A percentile compares a stretch with the other conserved stretches of the same genome.
phyloP scores from a whole-genome alignment of 306 rosid species.

The Prunus davidiana region DNA sequence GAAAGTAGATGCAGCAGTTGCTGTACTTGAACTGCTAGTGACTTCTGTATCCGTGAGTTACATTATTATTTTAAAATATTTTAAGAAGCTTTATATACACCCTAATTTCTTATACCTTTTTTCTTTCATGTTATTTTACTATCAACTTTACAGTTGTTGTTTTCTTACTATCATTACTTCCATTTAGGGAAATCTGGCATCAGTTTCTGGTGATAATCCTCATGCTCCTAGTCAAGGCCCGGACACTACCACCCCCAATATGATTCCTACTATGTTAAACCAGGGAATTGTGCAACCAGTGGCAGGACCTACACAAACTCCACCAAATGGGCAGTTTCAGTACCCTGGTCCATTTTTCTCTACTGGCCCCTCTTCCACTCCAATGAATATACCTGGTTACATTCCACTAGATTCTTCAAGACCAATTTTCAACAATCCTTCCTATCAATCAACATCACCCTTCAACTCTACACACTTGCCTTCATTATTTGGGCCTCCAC shows the following conservation, averaged over 20 bases:
- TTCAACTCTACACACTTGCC: constrained; percentile 41
- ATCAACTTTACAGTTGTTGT: constrained; percentile 4
- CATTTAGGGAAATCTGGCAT: constrained; percentile 68
- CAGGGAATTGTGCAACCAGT: constrained; percentile 43
- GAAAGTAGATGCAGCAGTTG: constrained; percentile 84
- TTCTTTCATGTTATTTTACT: background rate
- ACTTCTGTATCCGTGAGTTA: constrained; percentile 82
- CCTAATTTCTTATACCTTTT: background rate
- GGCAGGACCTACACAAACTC: constrained; percentile 36
- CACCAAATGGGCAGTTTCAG: constrained; percentile 43
- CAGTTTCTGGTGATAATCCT: constrained; percentile 40
- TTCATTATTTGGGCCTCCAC: constrained; percentile 51
- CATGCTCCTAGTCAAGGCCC: constrained; percentile 36
- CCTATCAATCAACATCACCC: constrained; percentile 42
- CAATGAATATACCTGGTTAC: constrained; percentile 37
- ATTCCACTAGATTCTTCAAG: constrained; percentile 41
- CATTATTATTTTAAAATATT: constrained; percentile 14
- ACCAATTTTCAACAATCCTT: constrained; percentile 27
- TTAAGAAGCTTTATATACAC: background rate
- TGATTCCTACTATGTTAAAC: constrained; percentile 32
- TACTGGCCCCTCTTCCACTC: constrained; percentile 38
- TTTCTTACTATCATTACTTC: constrained; percentile 21
- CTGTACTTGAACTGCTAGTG: constrained; percentile 74
- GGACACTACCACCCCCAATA: constrained; percentile 28
- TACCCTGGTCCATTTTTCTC: constrained; percentile 60